A percentile compares a stretch with the other conserved stretches of the same genome.
phyloP scores from a whole-genome alignment of 352 stramenopile species.

The Thalassiosira mediterranea region DNA sequence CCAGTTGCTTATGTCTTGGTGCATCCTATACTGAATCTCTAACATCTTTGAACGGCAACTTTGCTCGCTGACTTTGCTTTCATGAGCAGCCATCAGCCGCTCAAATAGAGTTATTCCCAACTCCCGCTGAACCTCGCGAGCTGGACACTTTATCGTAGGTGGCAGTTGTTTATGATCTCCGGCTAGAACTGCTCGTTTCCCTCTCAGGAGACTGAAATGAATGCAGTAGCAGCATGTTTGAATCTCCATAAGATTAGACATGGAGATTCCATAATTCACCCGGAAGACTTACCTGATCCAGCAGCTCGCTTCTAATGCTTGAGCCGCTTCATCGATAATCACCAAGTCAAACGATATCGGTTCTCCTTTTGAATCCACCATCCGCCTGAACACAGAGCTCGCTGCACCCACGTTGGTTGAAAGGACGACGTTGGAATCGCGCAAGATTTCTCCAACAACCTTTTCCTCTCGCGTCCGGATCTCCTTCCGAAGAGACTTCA shows the following conservation, averaged over 20 bases:
- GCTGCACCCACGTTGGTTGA: slow-evolving; percentile 94
- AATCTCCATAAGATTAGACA: no score
- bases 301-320: slow-evolving; percentile 95
- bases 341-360: slow-evolving; percentile 91
- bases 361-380: slow-evolving; percentile 56
- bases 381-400: slow-evolving; percentile 88
- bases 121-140: slow-evolving; percentile 79
- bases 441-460: slow-evolving; percentile 90
- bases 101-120: slow-evolving; percentile 96
- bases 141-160: slow-evolving; percentile 94
- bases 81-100: slow-evolving; percentile 84
- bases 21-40: slow-evolving; percentile 97
- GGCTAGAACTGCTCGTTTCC: slow-evolving; percentile 86
- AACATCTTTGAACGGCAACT: slow-evolving; percentile 89
- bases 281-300: slow-evolving; percentile 91
- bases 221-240: no score
- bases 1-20: slow-evolving; percentile 94
- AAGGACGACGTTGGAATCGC: slow-evolving; percentile 93
- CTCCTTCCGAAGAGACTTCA: slow-evolving; percentile 93
- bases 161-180: slow-evolving; percentile 96
- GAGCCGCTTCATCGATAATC: slow-evolving; percentile 96
- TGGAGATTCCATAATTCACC: not conserved
- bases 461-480: slow-evolving; percentile 91
- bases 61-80: slow-evolving; percentile 30
- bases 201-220: slow-evolving; percentile 90